Evolutionary conservation across 2,329 filamentous ascomycete genomes (phyloP), one percentile per base, ranked within the genome.

Genomic region (Lojkania enalia): DNA sequence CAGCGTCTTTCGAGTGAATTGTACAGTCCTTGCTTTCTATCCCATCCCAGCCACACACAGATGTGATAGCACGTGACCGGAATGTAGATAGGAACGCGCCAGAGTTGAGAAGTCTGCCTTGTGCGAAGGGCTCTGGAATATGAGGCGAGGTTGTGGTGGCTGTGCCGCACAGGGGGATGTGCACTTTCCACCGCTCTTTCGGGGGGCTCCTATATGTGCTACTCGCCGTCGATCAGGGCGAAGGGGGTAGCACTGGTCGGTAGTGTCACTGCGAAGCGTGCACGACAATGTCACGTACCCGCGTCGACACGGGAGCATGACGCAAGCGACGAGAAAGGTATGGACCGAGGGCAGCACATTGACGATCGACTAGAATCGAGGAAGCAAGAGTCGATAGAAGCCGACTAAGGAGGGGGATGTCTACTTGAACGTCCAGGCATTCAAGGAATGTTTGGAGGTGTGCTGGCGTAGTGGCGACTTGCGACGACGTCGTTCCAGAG

Each of bases 181-280:
- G 25, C 18, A 23, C 41, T n/a, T 33, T 23, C 41, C 49, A 58
- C 55, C 53, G 55, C 53, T 55, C 39, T 52, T 54, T 51, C 55
- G 55, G 55, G 51, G 39, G 38, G 25, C n/a, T n/a, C n/a, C n/a
- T n/a, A n/a, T n/a, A n/a, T n/a, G n/a, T n/a, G n/a, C n/a, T n/a
- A n/a, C n/a, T n/a, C 31, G 38, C 55, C 55, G 55, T 31, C 15
- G 37, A 3, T 25, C 9, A 20, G 15, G 19, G 38, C 38, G 15
- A 41, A 12, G 6, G 32, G 14, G 32, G 25, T 20, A 19, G 25
- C 3, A 14, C 18, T n/a, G 23, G 20, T 12, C n/a, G 38, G 20
- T 33, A 21, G 33, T 12, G 14, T 20, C 4, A 19, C 14, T 20
- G n/a, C 13, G n/a, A 29, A 20, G 16, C 30, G 9, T 11, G 9